Evolutionary conservation across 2,329 filamentous ascomycete species (phyloP).

Genomic region (Clarireedia homoeocarpa): DNA sequence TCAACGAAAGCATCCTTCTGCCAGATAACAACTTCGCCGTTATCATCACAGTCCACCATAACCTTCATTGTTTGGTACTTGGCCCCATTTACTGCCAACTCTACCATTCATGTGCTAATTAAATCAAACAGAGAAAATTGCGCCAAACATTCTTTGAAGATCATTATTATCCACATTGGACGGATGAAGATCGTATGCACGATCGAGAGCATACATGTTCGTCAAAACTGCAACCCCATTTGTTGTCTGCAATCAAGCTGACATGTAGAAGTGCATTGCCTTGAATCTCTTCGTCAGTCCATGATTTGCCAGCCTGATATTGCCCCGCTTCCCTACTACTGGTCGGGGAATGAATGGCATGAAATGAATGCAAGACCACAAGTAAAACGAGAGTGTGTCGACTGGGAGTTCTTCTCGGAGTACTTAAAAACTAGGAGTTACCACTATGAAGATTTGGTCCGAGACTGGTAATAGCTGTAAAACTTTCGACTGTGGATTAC

Average conservation of each 20-base stretch:
- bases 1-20: constrained; percentile 5
- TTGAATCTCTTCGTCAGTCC: constrained; percentile 4
- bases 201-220: background rate
- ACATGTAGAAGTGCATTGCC: constrained; percentile 1
- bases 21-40: constrained; percentile 5
- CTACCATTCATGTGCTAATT: background rate
- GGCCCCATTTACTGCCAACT: no score
- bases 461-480: background rate
- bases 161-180: constrained; percentile 7
- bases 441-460: background rate
- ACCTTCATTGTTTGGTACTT: constrained; percentile 6
- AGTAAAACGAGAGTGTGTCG: constrained; percentile 4
- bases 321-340: constrained; percentile 6
- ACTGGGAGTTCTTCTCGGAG: constrained; percentile 4
- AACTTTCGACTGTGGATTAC: no score
- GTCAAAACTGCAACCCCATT: no score
- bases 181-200: background rate
- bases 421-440: constrained; percentile 5
- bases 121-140: background rate
- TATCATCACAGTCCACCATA: constrained; percentile 6
- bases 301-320: constrained; percentile 7
- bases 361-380: constrained; percentile 6
- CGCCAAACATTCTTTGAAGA: constrained; percentile 2
- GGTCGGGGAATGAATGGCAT: constrained; percentile 6
- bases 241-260: no score